Percentiles rank a stretch among this genome's conserved stretches.
Evolutionary conservation across 805 yeast genomes (phyloP).

Genomic region (Starmerella potacharoeniae): DNA sequence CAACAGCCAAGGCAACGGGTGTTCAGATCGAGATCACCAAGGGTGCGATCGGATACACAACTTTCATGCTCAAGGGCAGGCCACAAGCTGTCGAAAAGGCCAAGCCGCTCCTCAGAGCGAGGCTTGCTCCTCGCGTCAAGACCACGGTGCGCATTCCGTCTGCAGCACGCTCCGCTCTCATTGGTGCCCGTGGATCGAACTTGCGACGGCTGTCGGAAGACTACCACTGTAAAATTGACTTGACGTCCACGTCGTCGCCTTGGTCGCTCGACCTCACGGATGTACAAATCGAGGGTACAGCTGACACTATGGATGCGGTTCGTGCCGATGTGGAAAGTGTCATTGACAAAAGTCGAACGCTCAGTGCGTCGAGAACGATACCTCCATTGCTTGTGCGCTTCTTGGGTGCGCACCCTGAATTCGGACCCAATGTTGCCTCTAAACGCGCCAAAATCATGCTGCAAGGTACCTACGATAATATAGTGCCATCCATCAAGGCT

Average conservation of each 20-base stretch:
- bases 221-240: slow-evolving; percentile 9
- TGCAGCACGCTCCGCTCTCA: slow-evolving; percentile 17
- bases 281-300: slow-evolving; percentile 10
- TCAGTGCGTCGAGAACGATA: slow-evolving; percentile 6
- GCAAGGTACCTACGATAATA: slow-evolving; percentile 5
- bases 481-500: slow-evolving; percentile 1
- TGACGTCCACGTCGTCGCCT: background rate
- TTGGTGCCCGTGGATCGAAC: slow-evolving; percentile 20
- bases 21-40: slow-evolving; percentile 18
- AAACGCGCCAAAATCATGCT: background rate
- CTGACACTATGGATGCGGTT: background rate
- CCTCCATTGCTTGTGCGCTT: background rate
- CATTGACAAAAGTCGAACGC: slow-evolving; percentile 5
- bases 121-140: slow-evolving; percentile 14
- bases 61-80: slow-evolving; percentile 19
- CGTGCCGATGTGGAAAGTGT: background rate
- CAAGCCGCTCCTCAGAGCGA: slow-evolving; percentile 9
- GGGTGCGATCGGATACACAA: slow-evolving; percentile 13
- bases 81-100: slow-evolving; percentile 5
- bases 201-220: slow-evolving; percentile 10
- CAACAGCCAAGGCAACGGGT: background rate
- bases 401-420: background rate
- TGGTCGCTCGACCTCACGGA: slow-evolving; percentile 12
- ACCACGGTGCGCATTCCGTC: slow-evolving; percentile 10
- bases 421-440: background rate